Percentiles rank a stretch among this genome's conserved stretches.
Conservation (phyloP, 129 eudicot genomes). For the Flaveria robusta region DNA sequence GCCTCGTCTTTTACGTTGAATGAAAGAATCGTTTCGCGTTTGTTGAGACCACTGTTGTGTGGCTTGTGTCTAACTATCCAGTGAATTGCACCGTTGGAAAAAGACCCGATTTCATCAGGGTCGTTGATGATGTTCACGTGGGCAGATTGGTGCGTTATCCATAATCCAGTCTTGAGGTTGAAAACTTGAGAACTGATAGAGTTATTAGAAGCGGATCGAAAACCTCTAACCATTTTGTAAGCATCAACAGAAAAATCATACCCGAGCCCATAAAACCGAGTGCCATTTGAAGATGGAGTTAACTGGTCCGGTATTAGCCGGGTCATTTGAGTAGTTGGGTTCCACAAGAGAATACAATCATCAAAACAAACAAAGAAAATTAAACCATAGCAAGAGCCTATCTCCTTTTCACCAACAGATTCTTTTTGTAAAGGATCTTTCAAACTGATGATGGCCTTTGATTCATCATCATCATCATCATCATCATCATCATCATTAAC, state of each 20-base stretch:
- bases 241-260: not conserved
- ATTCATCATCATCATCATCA: slow-evolving; percentile 4
- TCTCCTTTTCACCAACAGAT: slow-evolving; percentile 8
- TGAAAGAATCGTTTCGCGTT: slow-evolving; percentile 12
- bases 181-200: slow-evolving; percentile 24
- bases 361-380: slow-evolving; percentile 19
- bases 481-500: slow-evolving; percentile 1
- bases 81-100: slow-evolving; percentile 25
- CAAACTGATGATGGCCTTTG: slow-evolving; percentile 19
- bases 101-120: slow-evolving; percentile 20
- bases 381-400: slow-evolving; percentile 34
- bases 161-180: slow-evolving; percentile 16
- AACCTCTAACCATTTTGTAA: slow-evolving; percentile 26
- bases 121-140: slow-evolving; percentile 2
- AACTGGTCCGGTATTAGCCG: slow-evolving; percentile 9
- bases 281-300: slow-evolving; percentile 3
- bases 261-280: slow-evolving; percentile 29
- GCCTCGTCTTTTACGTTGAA: slow-evolving; percentile 11
- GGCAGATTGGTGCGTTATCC: slow-evolving; percentile 18
- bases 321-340: slow-evolving; percentile 27
- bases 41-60: not conserved
- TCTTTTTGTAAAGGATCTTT: slow-evolving; percentile 16
- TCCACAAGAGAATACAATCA: slow-evolving; percentile 32
- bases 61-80: slow-evolving; percentile 7
- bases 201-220: not conserved